Evolutionary conservation across 2,329 filamentous ascomycete species (phyloP), one percentile per base, ranked within the genome.

Genomic region (Aspergillus caelatus): DNA sequence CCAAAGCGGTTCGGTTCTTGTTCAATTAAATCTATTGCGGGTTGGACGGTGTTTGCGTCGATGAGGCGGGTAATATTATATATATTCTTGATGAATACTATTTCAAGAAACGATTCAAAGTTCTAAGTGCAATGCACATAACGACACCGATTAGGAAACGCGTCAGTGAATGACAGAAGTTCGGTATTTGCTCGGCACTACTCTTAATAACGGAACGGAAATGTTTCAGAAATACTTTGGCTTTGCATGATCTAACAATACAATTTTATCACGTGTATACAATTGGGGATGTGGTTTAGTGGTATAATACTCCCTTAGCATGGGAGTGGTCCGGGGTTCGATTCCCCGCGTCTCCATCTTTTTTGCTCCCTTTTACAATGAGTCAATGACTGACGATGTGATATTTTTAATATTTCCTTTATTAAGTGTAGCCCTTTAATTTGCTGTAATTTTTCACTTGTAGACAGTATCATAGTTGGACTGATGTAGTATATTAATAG

Each of bases 1-100:
- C 41, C 11, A 67, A 63, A 57, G 53, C 58, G 19, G 34, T 64
- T 8, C 50, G 56, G 2, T 56, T 53, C 3, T 28, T 67, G 2
- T 56, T 60, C 10, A 57, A 67, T 45, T 66, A 60, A 34, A n/a
- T 10, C 19, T 19, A 14, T 14, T 3, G 7, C 7, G 39, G 39
- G 19, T 46, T 23, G 1, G 14, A 7, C 2, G 14, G 14, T 16
- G 14, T 6, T 36, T 14, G 5, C 34, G 2, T 36, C 6, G 1
- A 16, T 14, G 43, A 23, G 4, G n/a, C 11, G n/a, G 16, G 14
- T 16, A 16, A 6, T 11, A 23, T 23, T 46, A 23, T 48, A 32
- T 28, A 32, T 32, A 28, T 19, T n/a, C 3, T 19, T 7, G 16
- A 41, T 9, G 3, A 10, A 10, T 41, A 41, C 8, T 41, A 16